Conservation (phyloP, 345 rosid genomes). For the Eucalyptus victrix region DNA sequence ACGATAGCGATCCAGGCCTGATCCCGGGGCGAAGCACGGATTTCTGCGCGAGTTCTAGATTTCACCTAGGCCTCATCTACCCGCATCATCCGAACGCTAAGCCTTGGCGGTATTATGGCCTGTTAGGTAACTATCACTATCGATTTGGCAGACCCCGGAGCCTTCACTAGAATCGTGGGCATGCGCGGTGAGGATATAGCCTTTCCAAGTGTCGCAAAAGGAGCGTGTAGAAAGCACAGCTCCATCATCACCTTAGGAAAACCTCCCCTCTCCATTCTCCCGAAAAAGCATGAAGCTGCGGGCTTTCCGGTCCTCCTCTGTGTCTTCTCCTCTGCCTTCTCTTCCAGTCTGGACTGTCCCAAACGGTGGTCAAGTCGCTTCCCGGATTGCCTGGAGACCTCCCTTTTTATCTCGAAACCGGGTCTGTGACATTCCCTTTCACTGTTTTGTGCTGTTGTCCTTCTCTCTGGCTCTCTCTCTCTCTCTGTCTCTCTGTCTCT, state of each 20-base stretch:
- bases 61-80: background rate
- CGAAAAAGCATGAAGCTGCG: background rate
- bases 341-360: background rate
- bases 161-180: background rate
- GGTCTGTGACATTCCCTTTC: background rate
- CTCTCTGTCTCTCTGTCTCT: background rate
- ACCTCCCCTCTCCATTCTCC: background rate
- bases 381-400: constrained; percentile 6
- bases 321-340: background rate
- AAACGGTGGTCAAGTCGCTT: background rate
- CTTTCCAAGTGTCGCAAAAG: background rate
- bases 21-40: background rate
- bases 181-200: background rate
- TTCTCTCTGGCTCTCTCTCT: background rate
- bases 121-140: background rate
- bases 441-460: background rate
- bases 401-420: constrained; percentile 10
- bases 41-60: background rate
- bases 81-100: background rate
- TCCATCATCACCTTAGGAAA: background rate
- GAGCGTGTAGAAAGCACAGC: no score
- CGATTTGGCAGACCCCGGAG: background rate
- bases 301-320: background rate
- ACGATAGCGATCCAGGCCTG: background rate
- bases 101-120: background rate